A percentile compares a stretch with the other conserved stretches of the same genome.
Conservation (phyloP, 768 basidiomycete species). For the Termitomyces sp. region DNA sequence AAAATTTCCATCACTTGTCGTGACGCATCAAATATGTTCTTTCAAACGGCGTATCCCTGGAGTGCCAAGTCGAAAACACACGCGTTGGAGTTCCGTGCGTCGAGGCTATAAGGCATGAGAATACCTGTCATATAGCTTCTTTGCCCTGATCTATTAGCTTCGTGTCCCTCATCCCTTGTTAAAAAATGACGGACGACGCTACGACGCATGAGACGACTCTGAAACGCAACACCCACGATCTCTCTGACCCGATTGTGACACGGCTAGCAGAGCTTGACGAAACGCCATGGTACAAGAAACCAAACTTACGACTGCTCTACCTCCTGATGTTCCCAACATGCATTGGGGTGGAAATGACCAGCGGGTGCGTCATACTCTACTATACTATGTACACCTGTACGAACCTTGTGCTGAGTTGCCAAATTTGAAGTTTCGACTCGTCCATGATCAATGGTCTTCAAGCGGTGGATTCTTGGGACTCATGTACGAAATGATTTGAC, state of each 20-base stretch:
- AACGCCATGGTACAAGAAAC: conserved; percentile 61
- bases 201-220: conserved; percentile 7
- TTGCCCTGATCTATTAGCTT: neutral
- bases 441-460: conserved; percentile 65
- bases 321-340: conserved; percentile 57
- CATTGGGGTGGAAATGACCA: conserved; percentile 61
- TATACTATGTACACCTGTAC: neutral
- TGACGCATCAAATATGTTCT: neutral
- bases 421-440: conserved; percentile 43
- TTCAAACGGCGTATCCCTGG: neutral
- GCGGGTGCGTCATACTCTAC: conserved; percentile 36
- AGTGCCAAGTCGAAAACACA: neutral
- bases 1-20: neutral
- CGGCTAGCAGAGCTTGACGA: conserved; percentile 46
- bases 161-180: neutral
- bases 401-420: neutral
- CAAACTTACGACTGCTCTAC: conserved; percentile 53
- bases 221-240: conserved; percentile 3
- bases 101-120: neutral
- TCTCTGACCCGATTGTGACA: conserved; percentile 32
- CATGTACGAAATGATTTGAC: conserved; percentile 31
- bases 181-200: conserved; percentile 2
- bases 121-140: neutral
- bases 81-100: neutral
- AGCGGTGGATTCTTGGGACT: conserved; percentile 53